These are phyloP conservation scores for Fragilaria crotonensis DNA, from an alignment of 108 stramenopile genomes.

Conservation along the genomic window DNA sequence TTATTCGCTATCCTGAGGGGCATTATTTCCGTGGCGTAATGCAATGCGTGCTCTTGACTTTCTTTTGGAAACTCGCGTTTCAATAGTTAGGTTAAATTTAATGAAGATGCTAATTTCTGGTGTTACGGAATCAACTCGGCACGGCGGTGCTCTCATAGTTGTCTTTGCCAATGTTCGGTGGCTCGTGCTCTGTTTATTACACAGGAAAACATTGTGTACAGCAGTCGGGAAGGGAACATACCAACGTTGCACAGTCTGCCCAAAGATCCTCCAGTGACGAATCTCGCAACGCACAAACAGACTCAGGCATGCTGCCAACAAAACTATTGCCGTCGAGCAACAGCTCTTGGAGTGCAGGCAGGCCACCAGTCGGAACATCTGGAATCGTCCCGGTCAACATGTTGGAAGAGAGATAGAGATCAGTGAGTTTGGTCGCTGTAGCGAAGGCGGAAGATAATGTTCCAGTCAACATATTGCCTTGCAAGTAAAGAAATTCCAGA, in stretches of 20 bases:
- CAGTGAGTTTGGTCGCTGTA: conserved; percentile 21
- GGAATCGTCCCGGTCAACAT: conserved; percentile 45
- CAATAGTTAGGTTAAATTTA: too few species aligned
- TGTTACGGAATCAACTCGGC: too few species aligned
- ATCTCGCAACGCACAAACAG: conserved; percentile 27
- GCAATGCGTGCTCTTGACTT: conserved; percentile 59
- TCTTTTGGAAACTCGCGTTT: conserved; percentile 73
- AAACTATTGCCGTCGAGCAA: conserved; percentile 27
- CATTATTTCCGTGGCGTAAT: conserved; percentile 56
- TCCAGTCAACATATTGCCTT: conserved; percentile 21
- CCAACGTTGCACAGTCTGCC: conserved; percentile 39
- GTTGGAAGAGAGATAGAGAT: conserved; percentile 50
- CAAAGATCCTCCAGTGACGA: conserved; percentile 28
- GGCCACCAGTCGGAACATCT: conserved; percentile 19
- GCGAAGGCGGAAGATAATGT: conserved; percentile 16
- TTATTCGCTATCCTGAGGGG: conserved; percentile 53
- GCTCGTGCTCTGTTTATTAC: too few species aligned
- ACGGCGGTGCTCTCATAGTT: too few species aligned
- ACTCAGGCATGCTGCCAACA: conserved; percentile 29
- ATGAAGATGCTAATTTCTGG: too few species aligned
- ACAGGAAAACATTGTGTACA: conserved; percentile 38
- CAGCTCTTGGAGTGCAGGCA: conserved; percentile 27
- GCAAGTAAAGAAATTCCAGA: conserved; percentile 22
- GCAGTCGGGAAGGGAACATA: conserved; percentile 40
- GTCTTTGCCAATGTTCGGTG: too few species aligned